Evolutionary conservation across 1,139 yeast species (phyloP), one percentile per base, ranked within the genome.

Genomic region (Sugiyamaella pinicola): DNA sequence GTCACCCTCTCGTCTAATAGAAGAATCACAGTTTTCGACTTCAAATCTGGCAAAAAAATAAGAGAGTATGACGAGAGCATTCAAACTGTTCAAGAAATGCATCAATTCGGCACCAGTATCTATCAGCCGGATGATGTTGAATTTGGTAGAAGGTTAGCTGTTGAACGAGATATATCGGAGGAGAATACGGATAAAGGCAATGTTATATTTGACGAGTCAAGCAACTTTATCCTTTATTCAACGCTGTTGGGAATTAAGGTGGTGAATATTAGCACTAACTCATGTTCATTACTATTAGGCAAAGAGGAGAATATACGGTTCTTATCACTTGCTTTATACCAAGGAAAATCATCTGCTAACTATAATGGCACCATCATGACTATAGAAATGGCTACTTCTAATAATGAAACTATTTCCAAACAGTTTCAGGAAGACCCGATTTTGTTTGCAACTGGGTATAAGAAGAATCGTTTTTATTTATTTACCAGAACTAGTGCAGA

Each of bases 301-400:
- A 52, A 60, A 2, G 63, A 66, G 7, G 80, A 76, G 40, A 63
- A 61, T 35, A 40, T 68, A 1, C 60, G 72, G 29, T 66, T 70
- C 45, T 38, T 61, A 12, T 61, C 62, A 17, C 46, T 72, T 8
- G 62, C 70, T 3, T 55, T 72, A 10, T 67, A 64, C 55, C 74
- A 71, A 48, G 73, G 72, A 17, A 52, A 51, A 2, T 42, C 49
- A 12, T 28, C 49, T 5, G 56, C 62, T 64, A 47, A 42, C 64
- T 57, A 29, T 58, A 61, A 46, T 55, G 49, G 45, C 59, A 55
- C 29, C 17, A 46, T 61, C 56, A 40, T 68, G 33, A 70, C 71
- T 1, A 61, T 71, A 18, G 75, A 73, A 24, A 65, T 75, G 57
- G 71, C 77, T 0, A 69, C 79, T 9, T 67, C 74, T 10, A 65